These are phyloP conservation scores for Aspergillus viridinutans DNA, from an alignment of 2,329 filamentous ascomycete species.

Conservation along the genomic window DNA sequence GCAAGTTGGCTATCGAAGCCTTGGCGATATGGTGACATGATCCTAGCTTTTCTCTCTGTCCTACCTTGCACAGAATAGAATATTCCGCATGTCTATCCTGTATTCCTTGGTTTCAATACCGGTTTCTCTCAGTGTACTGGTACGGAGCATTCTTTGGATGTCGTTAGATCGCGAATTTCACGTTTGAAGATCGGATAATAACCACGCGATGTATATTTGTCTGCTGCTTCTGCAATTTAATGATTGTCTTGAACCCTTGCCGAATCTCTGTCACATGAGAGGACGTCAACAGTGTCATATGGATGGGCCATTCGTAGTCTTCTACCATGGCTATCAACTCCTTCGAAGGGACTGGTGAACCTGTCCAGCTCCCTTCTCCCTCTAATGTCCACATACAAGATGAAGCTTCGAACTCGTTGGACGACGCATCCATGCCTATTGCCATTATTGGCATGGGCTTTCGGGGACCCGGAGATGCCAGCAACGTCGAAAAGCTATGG, in stretches of 20 bases:
- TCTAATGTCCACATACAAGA: neutral
- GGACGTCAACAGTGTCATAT: neutral
- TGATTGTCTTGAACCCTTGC: neutral
- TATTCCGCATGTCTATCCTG: neutral
- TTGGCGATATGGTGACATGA: slow-evolving; percentile 3
- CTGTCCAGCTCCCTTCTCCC: neutral
- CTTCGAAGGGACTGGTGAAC: neutral
- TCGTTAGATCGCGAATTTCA: neutral
- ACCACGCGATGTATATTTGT: neutral
- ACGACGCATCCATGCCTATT: slow-evolving; percentile 16
- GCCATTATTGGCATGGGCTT: slow-evolving; percentile 25
- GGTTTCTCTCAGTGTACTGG: neutral
- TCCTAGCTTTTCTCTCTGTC: neutral
- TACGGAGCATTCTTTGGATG: neutral
- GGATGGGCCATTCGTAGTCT: neutral
- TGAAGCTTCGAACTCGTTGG: neutral
- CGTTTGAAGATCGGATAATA: neutral
- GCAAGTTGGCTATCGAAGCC: slow-evolving; percentile 12
- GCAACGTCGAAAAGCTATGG: slow-evolving; percentile 16
- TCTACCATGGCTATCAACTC: neutral
- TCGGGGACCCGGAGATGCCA: slow-evolving; percentile 21
- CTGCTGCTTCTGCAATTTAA: neutral
- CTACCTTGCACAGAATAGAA: neutral
- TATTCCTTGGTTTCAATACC: neutral
- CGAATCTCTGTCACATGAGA: neutral